Conservation (phyloP, 1,284 basidiomycete genomes). For the Phlebopus sp. region DNA sequence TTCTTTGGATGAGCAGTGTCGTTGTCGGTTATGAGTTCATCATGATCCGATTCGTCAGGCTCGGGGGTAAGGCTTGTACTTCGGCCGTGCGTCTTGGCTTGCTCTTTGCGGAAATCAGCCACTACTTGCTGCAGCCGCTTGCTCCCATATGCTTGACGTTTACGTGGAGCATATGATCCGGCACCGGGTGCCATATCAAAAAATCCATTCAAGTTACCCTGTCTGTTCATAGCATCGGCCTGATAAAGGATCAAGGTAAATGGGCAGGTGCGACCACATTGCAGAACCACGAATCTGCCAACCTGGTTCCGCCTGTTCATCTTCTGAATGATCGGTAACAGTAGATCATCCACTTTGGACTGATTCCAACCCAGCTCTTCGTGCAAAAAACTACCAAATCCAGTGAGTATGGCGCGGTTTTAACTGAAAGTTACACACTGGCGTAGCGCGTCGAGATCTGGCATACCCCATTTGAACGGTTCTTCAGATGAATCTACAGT, state of each 20-base stretch:
- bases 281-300: slow-evolving; percentile 12
- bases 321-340: slow-evolving; percentile 92
- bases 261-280: slow-evolving; percentile 2
- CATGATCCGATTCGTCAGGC: slow-evolving; percentile 14
- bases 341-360: slow-evolving; percentile 86
- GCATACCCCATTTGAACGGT: slow-evolving; percentile 95
- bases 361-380: slow-evolving; percentile 87
- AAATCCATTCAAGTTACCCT: slow-evolving; percentile 68
- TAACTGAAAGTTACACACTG: slow-evolving; percentile 48
- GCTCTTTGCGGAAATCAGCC: slow-evolving; percentile 70
- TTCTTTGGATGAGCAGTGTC: slow-evolving; percentile 31
- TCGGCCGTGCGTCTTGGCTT: slow-evolving; percentile 21
- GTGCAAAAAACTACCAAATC: slow-evolving; percentile 64
- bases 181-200: slow-evolving; percentile 61
- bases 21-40: slow-evolving; percentile 17
- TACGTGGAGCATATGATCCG: slow-evolving; percentile 71
- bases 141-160: slow-evolving; percentile 77
- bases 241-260: slow-evolving; percentile 28
- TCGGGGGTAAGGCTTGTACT: slow-evolving; percentile 2
- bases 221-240: slow-evolving; percentile 65
- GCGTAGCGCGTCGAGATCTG: slow-evolving; percentile 89
- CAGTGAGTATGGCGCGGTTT: slow-evolving; percentile 3
- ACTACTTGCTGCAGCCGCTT: slow-evolving; percentile 91
- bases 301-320: slow-evolving; percentile 80
- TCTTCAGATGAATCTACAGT: slow-evolving; percentile 90